phyloP scores from a whole-genome alignment of 2,329 filamentous ascomycete genomes.

The Allantophomopsis lycopodina region DNA sequence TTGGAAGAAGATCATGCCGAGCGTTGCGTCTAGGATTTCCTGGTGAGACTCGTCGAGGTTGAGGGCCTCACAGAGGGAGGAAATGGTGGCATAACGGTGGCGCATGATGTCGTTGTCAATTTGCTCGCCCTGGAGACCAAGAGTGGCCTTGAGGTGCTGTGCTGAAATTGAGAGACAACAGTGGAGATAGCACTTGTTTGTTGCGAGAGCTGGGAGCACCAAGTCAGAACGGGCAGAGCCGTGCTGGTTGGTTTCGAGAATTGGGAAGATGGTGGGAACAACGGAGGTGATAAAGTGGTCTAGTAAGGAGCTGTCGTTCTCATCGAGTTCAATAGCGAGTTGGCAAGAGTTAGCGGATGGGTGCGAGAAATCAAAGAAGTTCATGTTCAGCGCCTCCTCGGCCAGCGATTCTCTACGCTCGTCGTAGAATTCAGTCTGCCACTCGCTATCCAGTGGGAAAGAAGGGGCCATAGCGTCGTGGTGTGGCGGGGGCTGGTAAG shows the following conservation, averaged over 20 bases:
- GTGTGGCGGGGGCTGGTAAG: constrained; percentile 68
- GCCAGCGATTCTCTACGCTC: constrained; percentile 48
- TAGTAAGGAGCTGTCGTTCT: constrained; percentile 73
- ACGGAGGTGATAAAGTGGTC: constrained; percentile 88
- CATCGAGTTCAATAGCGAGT: constrained; percentile 69
- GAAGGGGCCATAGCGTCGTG: constrained; percentile 52
- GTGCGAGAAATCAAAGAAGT: constrained; percentile 71
- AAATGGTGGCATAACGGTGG: constrained; percentile 80
- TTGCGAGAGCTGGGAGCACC: constrained; percentile 76
- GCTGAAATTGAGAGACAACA: constrained; percentile 90
- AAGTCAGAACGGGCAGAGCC: constrained; percentile 70
- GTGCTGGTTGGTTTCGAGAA: constrained; percentile 80
- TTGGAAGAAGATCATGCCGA: constrained; percentile 95
- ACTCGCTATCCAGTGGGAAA: constrained; percentile 53
- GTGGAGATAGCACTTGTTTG: constrained; percentile 87
- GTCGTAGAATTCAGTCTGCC: constrained; percentile 57
- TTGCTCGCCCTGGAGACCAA: constrained; percentile 51
- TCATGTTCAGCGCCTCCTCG: constrained; percentile 55
- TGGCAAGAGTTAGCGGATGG: constrained; percentile 48
- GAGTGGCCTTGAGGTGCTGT: constrained; percentile 76
- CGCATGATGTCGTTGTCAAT: constrained; percentile 86
- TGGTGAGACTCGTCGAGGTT: constrained; percentile 70
- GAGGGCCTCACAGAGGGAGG: constrained; percentile 71
- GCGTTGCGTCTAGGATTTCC: constrained; percentile 80
- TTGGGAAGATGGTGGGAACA: constrained; percentile 78